These are phyloP conservation scores for Oryza glaberrima DNA, from an alignment of 176 grass and related monocot genomes.

Conservation along the genomic window DNA sequence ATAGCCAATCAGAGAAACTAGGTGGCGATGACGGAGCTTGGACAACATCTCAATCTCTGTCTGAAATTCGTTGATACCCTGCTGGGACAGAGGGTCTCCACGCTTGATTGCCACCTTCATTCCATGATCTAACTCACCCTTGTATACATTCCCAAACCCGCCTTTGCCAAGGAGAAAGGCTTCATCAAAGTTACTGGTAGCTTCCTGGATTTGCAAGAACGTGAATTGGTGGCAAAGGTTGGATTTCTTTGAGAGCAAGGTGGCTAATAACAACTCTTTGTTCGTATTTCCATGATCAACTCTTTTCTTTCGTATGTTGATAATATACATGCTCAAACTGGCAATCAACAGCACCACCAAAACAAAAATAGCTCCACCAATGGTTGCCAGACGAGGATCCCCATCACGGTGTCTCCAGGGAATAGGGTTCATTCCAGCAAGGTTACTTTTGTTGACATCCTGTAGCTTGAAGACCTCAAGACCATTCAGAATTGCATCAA, in stretches of 20 bases:
- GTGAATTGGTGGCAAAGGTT: no score
- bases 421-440: not conserved
- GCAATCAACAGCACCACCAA: conserved; percentile 20
- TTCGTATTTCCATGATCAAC: conserved; percentile 6
- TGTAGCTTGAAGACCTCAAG: conserved; percentile 47
- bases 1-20: not conserved
- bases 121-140: conserved; percentile 31
- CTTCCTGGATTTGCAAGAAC: no score
- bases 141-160: conserved; percentile 57
- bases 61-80: not conserved
- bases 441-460: not conserved
- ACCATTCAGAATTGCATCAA: conserved; percentile 48
- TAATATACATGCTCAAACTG: not conserved
- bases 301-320: conserved; percentile 36
- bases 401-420: not conserved
- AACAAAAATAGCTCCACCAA: conserved; percentile 33
- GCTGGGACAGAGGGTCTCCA: conserved; percentile 42
- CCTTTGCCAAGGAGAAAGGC: conserved; percentile 46
- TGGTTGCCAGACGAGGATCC: not conserved
- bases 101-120: conserved; percentile 54
- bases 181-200: conserved; percentile 48
- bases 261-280: not conserved
- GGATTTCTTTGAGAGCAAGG: not conserved
- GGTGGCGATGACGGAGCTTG: not conserved
- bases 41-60: not conserved